These are phyloP conservation scores for Cystobasidium slooffiae DNA, from an alignment of 1,284 basidiomycete species.

Conservation along the genomic window DNA sequence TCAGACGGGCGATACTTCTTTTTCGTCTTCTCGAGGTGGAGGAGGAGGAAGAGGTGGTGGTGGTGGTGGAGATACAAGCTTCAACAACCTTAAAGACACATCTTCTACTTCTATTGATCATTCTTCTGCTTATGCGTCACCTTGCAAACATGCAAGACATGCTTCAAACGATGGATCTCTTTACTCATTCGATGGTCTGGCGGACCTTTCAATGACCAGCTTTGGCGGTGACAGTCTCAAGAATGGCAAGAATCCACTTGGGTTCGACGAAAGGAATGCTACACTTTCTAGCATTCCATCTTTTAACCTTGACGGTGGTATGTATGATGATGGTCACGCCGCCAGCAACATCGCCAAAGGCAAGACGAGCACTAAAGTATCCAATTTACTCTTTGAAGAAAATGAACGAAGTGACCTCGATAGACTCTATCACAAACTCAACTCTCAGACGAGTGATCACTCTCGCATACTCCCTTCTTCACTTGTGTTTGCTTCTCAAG, in stretches of 20 bases:
- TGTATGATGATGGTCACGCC: no score
- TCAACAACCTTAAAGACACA: background rate
- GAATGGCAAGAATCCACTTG: background rate
- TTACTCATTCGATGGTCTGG: constrained; percentile 12
- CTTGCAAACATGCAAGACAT: background rate
- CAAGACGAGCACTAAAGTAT: no score
- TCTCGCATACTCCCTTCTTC: background rate
- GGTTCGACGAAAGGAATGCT: background rate
- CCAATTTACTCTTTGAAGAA: background rate
- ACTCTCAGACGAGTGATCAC: background rate
- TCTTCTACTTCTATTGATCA: background rate
- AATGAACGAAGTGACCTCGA: constrained; percentile 24
- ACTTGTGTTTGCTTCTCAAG: background rate
- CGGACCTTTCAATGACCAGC: background rate
- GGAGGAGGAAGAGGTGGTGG: background rate
- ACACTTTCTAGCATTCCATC: constrained; percentile 1
- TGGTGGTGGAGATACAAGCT: background rate
- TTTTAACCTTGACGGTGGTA: constrained; percentile 6
- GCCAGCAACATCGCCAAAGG: no score
- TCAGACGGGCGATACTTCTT: background rate
- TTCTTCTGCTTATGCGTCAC: background rate
- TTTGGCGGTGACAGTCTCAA: background rate
- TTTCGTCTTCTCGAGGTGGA: background rate
- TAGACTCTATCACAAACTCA: constrained; percentile 7
- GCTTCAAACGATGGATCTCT: constrained; percentile 13